Base-by-base conservation (phyloP, 108 stramenopile genomes). In the Hondaea fermentalgiana region DNA sequence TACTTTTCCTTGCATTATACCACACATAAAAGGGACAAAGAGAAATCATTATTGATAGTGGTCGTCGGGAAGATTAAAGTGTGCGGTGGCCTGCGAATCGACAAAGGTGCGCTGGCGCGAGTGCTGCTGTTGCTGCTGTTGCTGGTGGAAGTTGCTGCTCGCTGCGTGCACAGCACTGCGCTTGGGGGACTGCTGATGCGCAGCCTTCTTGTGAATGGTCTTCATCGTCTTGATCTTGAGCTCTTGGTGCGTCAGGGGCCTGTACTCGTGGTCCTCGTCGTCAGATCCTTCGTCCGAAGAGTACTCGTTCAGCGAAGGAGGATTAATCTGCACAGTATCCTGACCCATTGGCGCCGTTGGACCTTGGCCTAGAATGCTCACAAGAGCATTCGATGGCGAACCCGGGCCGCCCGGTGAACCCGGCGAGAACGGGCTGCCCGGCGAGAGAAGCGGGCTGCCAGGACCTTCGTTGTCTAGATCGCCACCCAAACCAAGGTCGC, bases 261-360 rank as follows among this genome's bases (percentile, higher is more conserved):
- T 55, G 72, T 93, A 88, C 72, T 95, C 89, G 72, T 89, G 93
- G 44, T 93, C 93, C 60, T 90, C 91, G 55, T 94, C 95, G 60
- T 92, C 93, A 42, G 87, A 76, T 44, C 90, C 94, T n/a, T 95
- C 95, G 42, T 95, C 95, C 51, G 90, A 91, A 14, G 91, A 92
- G 60, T 93, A 95, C 89, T 96, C 96, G 45, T 95, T 92, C 4
- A 95, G 92, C 88, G 93, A 93, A n/a, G 96, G 96, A 64, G 96
- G 95, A 51, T 95, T 95, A 51, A 96, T 92, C 55, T 94, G 95
- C 59, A 95, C 64, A 25, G 90, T 57, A 17, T 93, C 91, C 87
- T 90, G 44, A 51, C 91, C 89, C 94, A 93, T 93, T 21, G 93
- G 91, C 44, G 90, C 87, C 42, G 72, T 89, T 6, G 93, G 94